phyloP scores from a whole-genome alignment of 371 early-diverging fungal genomes.

The Capillidium heterosporum region DNA sequence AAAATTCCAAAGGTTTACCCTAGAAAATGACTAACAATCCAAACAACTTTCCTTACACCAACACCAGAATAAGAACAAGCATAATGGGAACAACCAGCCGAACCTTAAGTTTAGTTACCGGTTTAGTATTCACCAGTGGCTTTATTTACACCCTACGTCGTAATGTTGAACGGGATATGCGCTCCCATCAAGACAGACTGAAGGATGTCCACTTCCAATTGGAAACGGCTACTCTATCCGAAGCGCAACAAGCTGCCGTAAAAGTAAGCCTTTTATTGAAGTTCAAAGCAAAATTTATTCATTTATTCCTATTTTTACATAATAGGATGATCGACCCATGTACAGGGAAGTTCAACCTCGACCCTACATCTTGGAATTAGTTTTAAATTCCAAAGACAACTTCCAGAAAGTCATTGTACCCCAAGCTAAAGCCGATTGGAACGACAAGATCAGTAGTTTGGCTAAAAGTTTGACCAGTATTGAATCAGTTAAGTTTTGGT shows the following conservation, averaged over 20 bases:
- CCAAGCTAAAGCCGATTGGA: slow-evolving; percentile 2
- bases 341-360: slow-evolving; percentile 1
- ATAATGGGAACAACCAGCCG: slow-evolving; percentile 3
- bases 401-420: not conserved
- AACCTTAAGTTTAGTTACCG: not conserved
- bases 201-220: slow-evolving; percentile 1
- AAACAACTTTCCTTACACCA: too few species aligned
- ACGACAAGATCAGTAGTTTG: not conserved
- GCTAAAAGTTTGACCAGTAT: slow-evolving; percentile 1
- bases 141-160: slow-evolving; percentile 1
- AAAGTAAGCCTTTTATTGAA: not conserved
- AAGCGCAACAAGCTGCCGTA: not conserved
- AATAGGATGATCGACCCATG: not conserved
- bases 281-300: not conserved
- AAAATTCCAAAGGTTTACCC: too few species aligned
- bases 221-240: not conserved
- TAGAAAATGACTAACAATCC: too few species aligned
- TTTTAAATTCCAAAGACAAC: not conserved
- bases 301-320: not conserved
- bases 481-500: not conserved
- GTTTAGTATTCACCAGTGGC: slow-evolving; percentile 1
- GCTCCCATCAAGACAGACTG: not conserved
- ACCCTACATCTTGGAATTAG: not conserved
- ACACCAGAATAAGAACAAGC: too few species aligned
- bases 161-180: slow-evolving; percentile 1